Evolutionary conservation across 139 green algal species (phyloP).

Genomic region (Micractinium sp.): DNA sequence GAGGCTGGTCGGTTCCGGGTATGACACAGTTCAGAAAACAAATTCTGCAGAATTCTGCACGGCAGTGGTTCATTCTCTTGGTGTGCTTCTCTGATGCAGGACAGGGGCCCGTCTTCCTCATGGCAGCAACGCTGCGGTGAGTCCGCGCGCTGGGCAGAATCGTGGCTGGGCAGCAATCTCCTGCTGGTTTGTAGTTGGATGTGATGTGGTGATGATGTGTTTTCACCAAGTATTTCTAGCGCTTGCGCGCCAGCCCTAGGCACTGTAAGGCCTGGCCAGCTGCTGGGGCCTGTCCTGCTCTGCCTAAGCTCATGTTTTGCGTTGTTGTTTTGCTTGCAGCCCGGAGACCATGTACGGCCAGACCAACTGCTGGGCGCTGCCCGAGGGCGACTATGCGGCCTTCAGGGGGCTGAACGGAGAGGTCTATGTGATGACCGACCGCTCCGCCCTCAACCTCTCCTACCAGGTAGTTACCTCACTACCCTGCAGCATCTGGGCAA

Average conservation of each 20-base stretch:
- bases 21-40: too few relatives aligned
- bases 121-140: constrained; percentile 92
- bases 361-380: constrained; percentile 98
- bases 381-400: constrained; percentile 94
- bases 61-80: too few relatives aligned
- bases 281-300: constrained; percentile 89
- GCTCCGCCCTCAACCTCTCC: constrained; percentile 92
- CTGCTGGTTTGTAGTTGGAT: not conserved
- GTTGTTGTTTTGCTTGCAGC: not conserved
- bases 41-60: too few relatives aligned
- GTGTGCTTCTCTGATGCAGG: constrained; percentile 41
- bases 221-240: too few relatives aligned
- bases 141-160: not conserved
- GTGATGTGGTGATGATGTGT: not conserved
- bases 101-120: constrained; percentile 82
- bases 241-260: too few relatives aligned
- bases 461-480: constrained; percentile 70
- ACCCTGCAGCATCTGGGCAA: constrained; percentile 1
- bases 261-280: constrained; percentile 99
- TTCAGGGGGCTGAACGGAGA: constrained; percentile 83
- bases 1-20: too few relatives aligned
- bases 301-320: too few relatives aligned
- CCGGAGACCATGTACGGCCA: constrained; percentile 99
- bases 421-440: constrained; percentile 89
- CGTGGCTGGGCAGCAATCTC: not conserved